Evolutionary conservation across 1,284 basidiomycete genomes (phyloP), one percentile per base, ranked within the genome.

Genomic region (Cutaneotrichosporon cutaneum): DNA sequence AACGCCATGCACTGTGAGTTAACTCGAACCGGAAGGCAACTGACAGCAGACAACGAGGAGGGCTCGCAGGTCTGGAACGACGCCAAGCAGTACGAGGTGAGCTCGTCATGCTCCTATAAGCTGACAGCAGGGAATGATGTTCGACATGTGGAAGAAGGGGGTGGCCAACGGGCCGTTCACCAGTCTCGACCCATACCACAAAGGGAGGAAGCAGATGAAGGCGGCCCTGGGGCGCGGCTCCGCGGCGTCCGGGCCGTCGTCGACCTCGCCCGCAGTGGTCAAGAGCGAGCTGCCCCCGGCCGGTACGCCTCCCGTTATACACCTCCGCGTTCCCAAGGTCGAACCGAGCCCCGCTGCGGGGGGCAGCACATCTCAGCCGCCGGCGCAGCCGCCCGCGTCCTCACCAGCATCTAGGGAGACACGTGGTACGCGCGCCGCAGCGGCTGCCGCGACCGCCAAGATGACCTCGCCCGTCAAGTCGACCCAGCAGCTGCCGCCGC

Each of bases 1-100:
- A 81, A 81, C 59, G 79, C 79, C 4, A 77, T 75, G 66, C 71
- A 78, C 58, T 80, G 79, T 79, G 60, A 64, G 78, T 42, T 22
- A 0, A 1, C 22, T 2, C 6, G 1, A n/a, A n/a, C 16, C 3
- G 8, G 6, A n/a, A 21, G 18, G 3, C 9, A 18, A 24, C 62
- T 64, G 44, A 64, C 53, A 24, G 2, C 57, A 79, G 77, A 78
- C 56, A 80, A 80, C 64, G 76, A 79, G 56, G 77, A 79, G 8
- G 67, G 64, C 4, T 77, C 76, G 7, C 60, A 67, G 24, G 66
- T 81, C 33, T 75, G 67, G 62, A 62, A 67, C 24, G 79, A 81
- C 60, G 77, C 78, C 1, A 68, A 72, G 30, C 58, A 57, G 18
- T 72, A 78, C 33, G 75, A 78, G 68, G 77, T 73, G 54, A 59